phyloP scores from a whole-genome alignment of 2,329 filamentous ascomycete genomes.

The Penicillium sp. region DNA sequence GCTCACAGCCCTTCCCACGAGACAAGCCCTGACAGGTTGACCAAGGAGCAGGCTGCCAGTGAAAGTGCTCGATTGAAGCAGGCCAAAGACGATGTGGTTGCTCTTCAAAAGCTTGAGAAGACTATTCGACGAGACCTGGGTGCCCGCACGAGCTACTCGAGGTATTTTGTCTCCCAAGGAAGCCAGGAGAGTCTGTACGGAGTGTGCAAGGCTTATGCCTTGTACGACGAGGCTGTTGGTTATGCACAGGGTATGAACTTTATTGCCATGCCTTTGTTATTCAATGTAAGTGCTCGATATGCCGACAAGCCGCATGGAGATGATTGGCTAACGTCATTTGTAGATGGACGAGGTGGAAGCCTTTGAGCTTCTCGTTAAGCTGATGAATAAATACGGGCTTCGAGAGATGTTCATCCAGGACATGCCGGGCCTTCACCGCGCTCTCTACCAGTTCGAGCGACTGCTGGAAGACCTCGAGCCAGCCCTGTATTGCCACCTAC shows the following conservation, averaged over 20 bases:
- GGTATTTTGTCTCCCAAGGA: conserved; percentile 84
- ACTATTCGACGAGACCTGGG: conserved; percentile 85
- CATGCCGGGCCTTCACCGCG: conserved; percentile 92
- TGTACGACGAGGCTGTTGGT: conserved; percentile 90
- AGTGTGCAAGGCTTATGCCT: conserved; percentile 93
- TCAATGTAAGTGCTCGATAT: conserved; percentile 62
- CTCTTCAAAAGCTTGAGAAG: conserved; percentile 81
- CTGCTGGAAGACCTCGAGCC: conserved; percentile 91
- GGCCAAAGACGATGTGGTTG: conserved; percentile 69
- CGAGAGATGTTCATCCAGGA: conserved; percentile 91
- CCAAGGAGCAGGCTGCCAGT: conserved; percentile 61
- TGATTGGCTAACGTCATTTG: conserved; percentile 4
- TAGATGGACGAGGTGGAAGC: conserved; percentile 96
- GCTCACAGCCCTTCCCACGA: conserved; percentile 56
- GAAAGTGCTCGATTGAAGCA: conserved; percentile 69
- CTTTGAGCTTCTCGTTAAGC: conserved; percentile 82
- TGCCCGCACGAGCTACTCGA: conserved; percentile 90
- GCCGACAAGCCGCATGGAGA: not conserved
- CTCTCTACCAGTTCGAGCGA: conserved; percentile 91
- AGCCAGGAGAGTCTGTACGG: conserved; percentile 92
- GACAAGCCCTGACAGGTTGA: conserved; percentile 58
- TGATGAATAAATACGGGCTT: conserved; percentile 96
- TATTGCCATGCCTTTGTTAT: conserved; percentile 89
- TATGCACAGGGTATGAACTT: conserved; percentile 99
- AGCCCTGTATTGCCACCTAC: conserved; percentile 88